Base-by-base conservation (phyloP, 352 stramenopile genomes). In the Vaucheria bursata region DNA sequence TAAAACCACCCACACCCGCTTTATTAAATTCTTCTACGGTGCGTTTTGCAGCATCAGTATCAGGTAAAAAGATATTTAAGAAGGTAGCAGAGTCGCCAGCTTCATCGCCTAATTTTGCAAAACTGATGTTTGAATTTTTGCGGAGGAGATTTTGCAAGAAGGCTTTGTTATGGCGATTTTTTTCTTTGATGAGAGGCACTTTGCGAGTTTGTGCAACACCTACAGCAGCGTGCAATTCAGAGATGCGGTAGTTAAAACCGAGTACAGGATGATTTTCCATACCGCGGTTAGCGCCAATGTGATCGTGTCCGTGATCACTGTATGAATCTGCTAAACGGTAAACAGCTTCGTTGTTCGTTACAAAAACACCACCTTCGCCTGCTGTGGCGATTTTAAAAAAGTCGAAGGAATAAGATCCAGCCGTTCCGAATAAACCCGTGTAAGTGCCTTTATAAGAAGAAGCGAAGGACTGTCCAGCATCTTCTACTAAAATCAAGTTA, bases 361-460 rank as follows among this genome's bases (percentile, higher is more conserved):
- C 45, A 18, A 59, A 59, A 59, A 59, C 45, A 59, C 45, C 45
- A 25, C 45, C 45, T 59, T 59, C 45, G 45, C 45, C 45, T 18
- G 45, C 45, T 59, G 45, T 59, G 25, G 45, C 45, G 45, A 59
- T 59, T 25, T 59, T 59, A 59, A 59, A 59, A 59, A 59, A 59
- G 25, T 59, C 45, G 45, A 59, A 59, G 18, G 45, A 59, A 59
- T 59, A 59, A 59, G 12, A 18, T 59, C 45, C 45, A 25, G 45
- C 45, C 25, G 18, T 59, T 18, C 45, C 45, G 25, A 59, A 59
- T 18, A 59, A 25, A 59, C 45, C 45, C 12, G 45, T 59, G 25
- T 59, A 59, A 59, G 45, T 59, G 45, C 45, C 45, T 59, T 59
- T 59, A 59, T 59, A 59, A 18, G 45, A 59, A 59, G 45, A 59